Evolutionary conservation across 306 rosid genomes (phyloP), one percentile per base, ranked within the genome.

Genomic region (Cicer arietinum): DNA sequence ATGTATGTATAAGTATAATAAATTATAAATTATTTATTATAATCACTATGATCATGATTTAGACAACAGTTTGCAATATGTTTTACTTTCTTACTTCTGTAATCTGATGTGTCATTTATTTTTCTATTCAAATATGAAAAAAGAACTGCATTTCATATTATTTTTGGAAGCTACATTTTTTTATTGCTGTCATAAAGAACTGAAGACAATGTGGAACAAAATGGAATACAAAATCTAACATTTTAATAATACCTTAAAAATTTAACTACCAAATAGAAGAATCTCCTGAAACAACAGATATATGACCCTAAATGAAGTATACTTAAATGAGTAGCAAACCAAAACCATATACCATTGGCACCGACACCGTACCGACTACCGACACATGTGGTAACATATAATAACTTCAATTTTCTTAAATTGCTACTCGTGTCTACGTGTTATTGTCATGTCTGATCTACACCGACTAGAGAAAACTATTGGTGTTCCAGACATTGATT

Each of bases 391-490:
- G 35, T 30, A 2, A 3, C 5, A 30, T 30, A 30, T 30, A 30
- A 30, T 30, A 30, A 30, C 35, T 30, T 30, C 35, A 3, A 30
- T 30, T 30, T 30, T 30, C 35, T 30, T 30, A 30, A 30, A 30
- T 30, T 30, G 35, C 0, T 30, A 30, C 35, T 30, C 5, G 3
- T 30, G 35, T 30, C 35, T 30, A 30, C 0, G 35, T 30, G 35
- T 30, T 30, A 30, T 30, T 30, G 0, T 30, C 35, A 5, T 30
- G 5, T 30, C 35, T 3, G 35, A 73, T 56, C 90, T 80, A 73
- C 88, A 80, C 80, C 84, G 61, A 76, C 93, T 84, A 75, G 82
- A 69, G 77, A 81, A 60, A 52, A 60, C 72, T 44, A 73, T 50
- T 42, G 81, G 75, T 60, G 54, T 54, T 80, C 82, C 67, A 79